Evolutionary conservation across 768 basidiomycete species (phyloP), one percentile per base, ranked within the genome.

Genomic region (Calocybe cyanea): DNA sequence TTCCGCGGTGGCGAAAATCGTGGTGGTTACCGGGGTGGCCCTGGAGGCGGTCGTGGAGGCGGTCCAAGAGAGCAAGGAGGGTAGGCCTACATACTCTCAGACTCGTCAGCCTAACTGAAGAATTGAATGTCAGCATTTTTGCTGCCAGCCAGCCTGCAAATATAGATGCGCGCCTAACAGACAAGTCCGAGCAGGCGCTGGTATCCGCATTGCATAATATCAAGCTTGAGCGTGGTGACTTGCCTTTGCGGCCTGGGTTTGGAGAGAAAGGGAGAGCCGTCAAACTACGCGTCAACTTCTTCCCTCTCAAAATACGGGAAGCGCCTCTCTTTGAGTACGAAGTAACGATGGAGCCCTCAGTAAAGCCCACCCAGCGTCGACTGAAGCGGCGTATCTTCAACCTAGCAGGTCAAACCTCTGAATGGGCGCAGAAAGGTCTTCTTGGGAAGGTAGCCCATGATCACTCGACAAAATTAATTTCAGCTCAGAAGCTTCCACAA

Each of bases 231-330:
- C 50, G 56, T 6, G 61, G 64, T 32, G 69, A 76, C 11, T 61
- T 90, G 33, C 83, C 83, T 13, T 51, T 79, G 8, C 73, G 83
- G 17, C 80, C 81, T 6, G 78, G 70, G 13, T 84, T 73, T 51
- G 83, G 84, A 0, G 77, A 67, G 0, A 52, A 51, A 1, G 83
- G 83, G 8, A 68, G 49, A 30, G 32, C 60, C 8, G 70, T 81
- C 55, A 74, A 67, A 35, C 59, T 87, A 13, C 72, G 86, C 6
- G 71, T 83, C 37, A 88, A 87, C 54, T 85, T 81, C 66, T 86
- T 86, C 61, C 72, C 82, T 0, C 68, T 87, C 20, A 69, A 67
- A 38, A 60, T 79, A 8, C 72, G 73, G 1, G 72, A 75, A 31
- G 69, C 66, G 0, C 62, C 71, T 2, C 54, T 81, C 7, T 80